These are phyloP conservation scores for Theobroma grandiflorum DNA, from an alignment of 441 rosid species.

Conservation along the genomic window DNA sequence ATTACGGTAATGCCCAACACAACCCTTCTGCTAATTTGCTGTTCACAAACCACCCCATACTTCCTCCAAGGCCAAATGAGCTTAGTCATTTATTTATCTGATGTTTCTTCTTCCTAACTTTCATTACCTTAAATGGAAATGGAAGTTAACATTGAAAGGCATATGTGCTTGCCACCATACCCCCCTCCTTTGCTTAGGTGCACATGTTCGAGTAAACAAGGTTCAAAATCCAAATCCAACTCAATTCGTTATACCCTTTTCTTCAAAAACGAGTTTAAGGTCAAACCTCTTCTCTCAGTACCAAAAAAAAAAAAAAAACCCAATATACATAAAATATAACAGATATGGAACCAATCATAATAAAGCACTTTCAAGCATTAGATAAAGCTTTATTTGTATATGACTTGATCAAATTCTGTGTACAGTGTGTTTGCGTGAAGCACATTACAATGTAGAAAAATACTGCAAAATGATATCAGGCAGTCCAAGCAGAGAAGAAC, in stretches of 20 bases:
- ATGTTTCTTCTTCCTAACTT: conserved; percentile 6
- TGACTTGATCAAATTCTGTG: neutral
- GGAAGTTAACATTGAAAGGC: neutral
- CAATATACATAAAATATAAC: neutral
- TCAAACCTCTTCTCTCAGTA: neutral
- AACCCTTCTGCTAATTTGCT: neutral
- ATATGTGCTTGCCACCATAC: too few species aligned
- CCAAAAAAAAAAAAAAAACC: neutral
- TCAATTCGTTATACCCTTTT: too few species aligned
- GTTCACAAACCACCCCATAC: neutral
- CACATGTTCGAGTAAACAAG: neutral
- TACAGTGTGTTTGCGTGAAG: neutral
- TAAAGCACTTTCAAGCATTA: neutral
- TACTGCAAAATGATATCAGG: neutral
- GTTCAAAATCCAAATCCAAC: neutral
- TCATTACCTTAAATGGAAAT: neutral
- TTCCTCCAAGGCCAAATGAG: neutral
- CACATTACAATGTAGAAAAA: neutral
- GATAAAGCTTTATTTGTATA: neutral
- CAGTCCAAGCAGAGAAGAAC: too few species aligned
- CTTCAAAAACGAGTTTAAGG: neutral
- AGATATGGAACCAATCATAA: neutral
- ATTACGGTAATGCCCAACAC: neutral
- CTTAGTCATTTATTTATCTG: neutral
- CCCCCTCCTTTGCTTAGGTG: too few species aligned